Percentiles rank a stretch among this genome's conserved stretches.
Conservation (phyloP, 1,139 yeast genomes). For the Scheffersomyces segobiensis region DNA sequence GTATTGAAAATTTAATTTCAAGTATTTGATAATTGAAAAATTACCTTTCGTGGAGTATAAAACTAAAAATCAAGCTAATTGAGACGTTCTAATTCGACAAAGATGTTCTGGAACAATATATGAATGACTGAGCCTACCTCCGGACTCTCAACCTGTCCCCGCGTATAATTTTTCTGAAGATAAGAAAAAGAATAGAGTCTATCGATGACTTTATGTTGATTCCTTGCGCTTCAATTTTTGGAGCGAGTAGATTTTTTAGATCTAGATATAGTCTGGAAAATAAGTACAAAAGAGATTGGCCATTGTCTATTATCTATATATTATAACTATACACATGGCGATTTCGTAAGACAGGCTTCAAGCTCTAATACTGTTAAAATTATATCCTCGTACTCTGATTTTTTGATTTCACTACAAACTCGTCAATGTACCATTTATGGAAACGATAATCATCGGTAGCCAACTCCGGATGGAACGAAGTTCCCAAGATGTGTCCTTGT, state of each 20-base stretch:
- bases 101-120: too few species aligned
- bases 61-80: neutral
- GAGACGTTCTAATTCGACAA: neutral
- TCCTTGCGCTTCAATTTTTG: neutral
- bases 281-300: neutral
- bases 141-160: neutral
- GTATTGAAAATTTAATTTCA: too few species aligned
- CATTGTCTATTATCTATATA: neutral
- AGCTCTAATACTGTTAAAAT: neutral
- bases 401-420: constrained; percentile 39
- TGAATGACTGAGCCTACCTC: too few species aligned
- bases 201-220: neutral
- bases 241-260: neutral
- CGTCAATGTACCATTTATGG: constrained; percentile 71
- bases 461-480: constrained; percentile 83
- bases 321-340: too few species aligned
- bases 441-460: constrained; percentile 53
- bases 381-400: constrained; percentile 5
- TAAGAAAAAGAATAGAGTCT: neutral
- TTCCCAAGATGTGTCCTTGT: constrained; percentile 69
- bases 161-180: neutral
- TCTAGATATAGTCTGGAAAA: neutral
- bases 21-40: neutral
- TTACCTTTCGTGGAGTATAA: neutral
- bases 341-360: neutral